phyloP scores from a whole-genome alignment of 1,139 yeast species.

The Saccharomyces hybrid region DNA sequence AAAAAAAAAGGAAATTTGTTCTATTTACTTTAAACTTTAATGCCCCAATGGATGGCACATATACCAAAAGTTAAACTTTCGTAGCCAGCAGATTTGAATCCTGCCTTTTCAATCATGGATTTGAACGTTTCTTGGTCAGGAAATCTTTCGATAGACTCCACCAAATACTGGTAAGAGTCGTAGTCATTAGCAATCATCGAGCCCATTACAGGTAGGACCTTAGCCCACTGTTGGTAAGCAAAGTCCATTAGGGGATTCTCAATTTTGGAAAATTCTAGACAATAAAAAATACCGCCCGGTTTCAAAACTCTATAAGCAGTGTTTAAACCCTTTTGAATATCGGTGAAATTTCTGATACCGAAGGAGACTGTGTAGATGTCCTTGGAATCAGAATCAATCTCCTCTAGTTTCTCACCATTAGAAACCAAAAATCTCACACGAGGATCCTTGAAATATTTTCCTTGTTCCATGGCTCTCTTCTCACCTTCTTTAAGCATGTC shows the following conservation, averaged over 20 bases:
- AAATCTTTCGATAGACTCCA: conserved; percentile 85
- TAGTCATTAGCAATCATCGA: conserved; percentile 91
- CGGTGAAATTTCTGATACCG: conserved; percentile 94
- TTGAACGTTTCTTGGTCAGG: conserved; percentile 91
- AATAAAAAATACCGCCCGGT: conserved; percentile 98
- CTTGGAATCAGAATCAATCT: conserved; percentile 77
- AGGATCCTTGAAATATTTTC: conserved; percentile 43
- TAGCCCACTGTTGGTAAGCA: conserved; percentile 80
- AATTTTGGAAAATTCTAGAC: conserved; percentile 91
- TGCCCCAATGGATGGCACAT: conserved; percentile 94
- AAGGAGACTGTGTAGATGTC: conserved; percentile 95
- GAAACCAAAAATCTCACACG: conserved; percentile 79
- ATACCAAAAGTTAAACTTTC: conserved; percentile 95
- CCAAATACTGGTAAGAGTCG: conserved; percentile 91
- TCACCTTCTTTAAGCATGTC: conserved; percentile 95
- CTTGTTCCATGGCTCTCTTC: conserved; percentile 50
- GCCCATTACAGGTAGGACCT: conserved; percentile 87
- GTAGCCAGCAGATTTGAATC: conserved; percentile 88
- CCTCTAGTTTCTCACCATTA: conserved; percentile 85
- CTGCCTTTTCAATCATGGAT: conserved; percentile 88
- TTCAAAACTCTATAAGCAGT: conserved; percentile 91
- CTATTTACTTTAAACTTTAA: conserved; percentile 47
- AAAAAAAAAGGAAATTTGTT: not conserved
- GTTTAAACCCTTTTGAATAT: conserved; percentile 85
- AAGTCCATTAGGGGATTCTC: conserved; percentile 69